A percentile compares a stretch with the other conserved stretches of the same genome.
Evolutionary conservation across 495 filamentous ascomycete species (phyloP).

Genomic region (Amorphotheca resinae): DNA sequence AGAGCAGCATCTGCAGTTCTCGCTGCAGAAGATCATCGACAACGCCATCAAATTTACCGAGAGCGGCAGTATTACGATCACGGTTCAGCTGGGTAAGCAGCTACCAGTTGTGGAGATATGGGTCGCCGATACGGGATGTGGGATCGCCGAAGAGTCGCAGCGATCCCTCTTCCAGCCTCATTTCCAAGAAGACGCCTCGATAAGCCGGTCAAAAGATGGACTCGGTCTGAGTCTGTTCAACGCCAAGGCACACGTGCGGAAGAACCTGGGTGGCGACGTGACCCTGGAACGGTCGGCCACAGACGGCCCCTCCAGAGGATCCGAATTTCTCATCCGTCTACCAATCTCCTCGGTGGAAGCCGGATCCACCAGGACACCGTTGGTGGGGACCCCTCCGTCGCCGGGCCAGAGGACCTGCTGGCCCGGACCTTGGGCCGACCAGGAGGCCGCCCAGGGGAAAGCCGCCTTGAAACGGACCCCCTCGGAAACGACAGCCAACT

Average conservation of each 20-base stretch:
- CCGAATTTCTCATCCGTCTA: constrained; percentile 64
- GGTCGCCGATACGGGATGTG: constrained; percentile 59
- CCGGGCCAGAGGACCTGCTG: neutral
- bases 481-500: neutral
- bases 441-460: neutral
- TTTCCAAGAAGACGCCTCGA: constrained; percentile 58
- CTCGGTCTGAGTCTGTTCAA: constrained; percentile 64
- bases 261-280: constrained; percentile 58
- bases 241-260: constrained; percentile 62
- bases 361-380: constrained; percentile 4
- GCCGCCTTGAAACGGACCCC: neutral
- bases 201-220: constrained; percentile 59
- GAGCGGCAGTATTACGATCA: constrained; percentile 49
- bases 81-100: constrained; percentile 32
- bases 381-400: constrained; percentile 8
- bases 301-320: constrained; percentile 50
- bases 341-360: constrained; percentile 26
- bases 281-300: constrained; percentile 56
- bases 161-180: constrained; percentile 67
- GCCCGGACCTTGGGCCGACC: constrained; percentile 4
- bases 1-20: constrained; percentile 29
- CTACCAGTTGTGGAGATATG: constrained; percentile 39
- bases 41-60: constrained; percentile 78
- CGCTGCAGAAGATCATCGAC: constrained; percentile 62
- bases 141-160: constrained; percentile 57